A percentile compares a stretch with the other conserved stretches of the same genome.
phyloP scores from a whole-genome alignment of 345 rosid species.

The Corchorus olitorius region DNA sequence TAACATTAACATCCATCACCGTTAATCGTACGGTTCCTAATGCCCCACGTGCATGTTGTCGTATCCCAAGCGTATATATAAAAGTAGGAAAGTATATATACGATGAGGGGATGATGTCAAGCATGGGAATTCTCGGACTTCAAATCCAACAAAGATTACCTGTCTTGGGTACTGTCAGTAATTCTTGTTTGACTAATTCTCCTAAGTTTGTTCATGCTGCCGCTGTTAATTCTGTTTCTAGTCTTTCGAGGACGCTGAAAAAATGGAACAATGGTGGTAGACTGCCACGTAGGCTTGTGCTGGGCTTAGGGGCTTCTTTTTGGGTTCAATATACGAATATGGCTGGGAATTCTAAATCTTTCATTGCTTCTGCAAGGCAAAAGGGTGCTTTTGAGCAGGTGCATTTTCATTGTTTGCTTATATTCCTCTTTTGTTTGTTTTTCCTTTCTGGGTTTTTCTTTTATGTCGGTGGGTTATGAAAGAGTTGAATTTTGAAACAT shows the following conservation, averaged over 20 bases:
- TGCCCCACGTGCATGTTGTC: conserved; percentile 16
- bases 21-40: conserved; percentile 9
- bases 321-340: conserved; percentile 56
- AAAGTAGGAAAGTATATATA: conserved; percentile 1
- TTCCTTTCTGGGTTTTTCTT: conserved; percentile 8
- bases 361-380: conserved; percentile 77
- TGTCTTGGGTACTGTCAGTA: conserved; percentile 22
- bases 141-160: conserved; percentile 36
- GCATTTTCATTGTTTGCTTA: neutral
- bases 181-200: conserved; percentile 16
- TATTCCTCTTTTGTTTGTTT: neutral
- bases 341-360: conserved; percentile 52
- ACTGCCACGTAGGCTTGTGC: conserved; percentile 53
- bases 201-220: neutral
- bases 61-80: conserved; percentile 8
- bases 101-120: conserved; percentile 17
- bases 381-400: conserved; percentile 73
- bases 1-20: neutral
- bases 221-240: conserved; percentile 33
- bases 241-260: conserved; percentile 25
- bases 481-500: conserved; percentile 1
- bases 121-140: conserved; percentile 39
- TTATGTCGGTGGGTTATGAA: neutral
- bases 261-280: conserved; percentile 28
- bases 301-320: conserved; percentile 64